Evolutionary conservation across 1,139 yeast species (phyloP), one percentile per base, ranked within the genome.

Genomic region (Meyerozyma carpophila): DNA sequence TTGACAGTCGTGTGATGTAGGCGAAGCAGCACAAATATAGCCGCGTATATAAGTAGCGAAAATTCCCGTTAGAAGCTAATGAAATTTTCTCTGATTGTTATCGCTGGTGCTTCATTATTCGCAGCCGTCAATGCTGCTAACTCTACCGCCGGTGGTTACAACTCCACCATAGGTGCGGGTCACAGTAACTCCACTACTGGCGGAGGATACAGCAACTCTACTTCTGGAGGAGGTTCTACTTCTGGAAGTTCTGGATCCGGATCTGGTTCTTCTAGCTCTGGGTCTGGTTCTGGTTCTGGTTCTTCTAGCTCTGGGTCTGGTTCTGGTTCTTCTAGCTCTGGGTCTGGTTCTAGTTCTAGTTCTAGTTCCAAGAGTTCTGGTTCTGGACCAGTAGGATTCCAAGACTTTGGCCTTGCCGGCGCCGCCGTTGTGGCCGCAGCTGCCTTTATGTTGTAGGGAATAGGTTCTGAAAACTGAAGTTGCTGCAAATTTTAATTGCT

Each of bases 381-480:
- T n/a, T 16, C 47, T 16, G 34, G 36, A 28, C 5, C 21, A 13
- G 39, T 18, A 14, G 34, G 29, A 4, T 24, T 41, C 13, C 41
- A 39, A 16, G 32, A 34, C 38, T 18, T 26, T 16, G 43, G 45
- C 5, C 45, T 21, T 32, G 48, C 48, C n/a, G 47, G 45, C 34
- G 45, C 47, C 26, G 21, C 44, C 31, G 45, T 43, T 29, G 48
- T 45, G 27, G 48, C 37, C 14, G 16, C n/a, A 10, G 37, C 37
- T 7, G 37, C 37, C n/a, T 34, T 34, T 18, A 10, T 34, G 25
- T 34, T 34, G 37, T 34, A 34, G 21, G 37, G 8, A 5, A 7
- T 9, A 27, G 24, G 24, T 2, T 21, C 8, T 21, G 24, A 21
- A 21, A 21, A 21, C 2, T 21, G 24, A 21, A 21, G 8, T 5